Percentiles rank a stretch among this genome's conserved stretches.
Evolutionary conservation across 1,139 yeast species (phyloP).

Genomic region (Hyphopichia fennica): DNA sequence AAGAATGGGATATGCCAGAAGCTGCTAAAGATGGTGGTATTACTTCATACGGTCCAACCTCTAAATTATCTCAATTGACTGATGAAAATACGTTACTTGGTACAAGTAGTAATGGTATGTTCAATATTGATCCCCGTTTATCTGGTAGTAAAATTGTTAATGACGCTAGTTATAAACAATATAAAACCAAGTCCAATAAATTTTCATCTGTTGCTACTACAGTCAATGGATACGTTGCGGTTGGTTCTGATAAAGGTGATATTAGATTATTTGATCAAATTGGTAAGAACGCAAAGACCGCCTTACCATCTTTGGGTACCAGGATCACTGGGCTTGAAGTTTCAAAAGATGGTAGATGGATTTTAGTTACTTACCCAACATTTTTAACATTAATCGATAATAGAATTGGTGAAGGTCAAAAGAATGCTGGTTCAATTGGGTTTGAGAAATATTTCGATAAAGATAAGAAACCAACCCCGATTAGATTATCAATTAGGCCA

Average conservation of each 20-base stretch:
- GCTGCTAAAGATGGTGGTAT: slow-evolving; percentile 40
- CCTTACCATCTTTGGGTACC: slow-evolving; percentile 81
- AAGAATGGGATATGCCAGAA: slow-evolving; percentile 67
- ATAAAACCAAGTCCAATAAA: slow-evolving; percentile 53
- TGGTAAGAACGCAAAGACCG: slow-evolving; percentile 74
- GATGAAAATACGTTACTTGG: slow-evolving; percentile 76
- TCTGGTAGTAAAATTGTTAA: slow-evolving; percentile 52
- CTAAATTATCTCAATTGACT: slow-evolving; percentile 72
- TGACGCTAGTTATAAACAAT: slow-evolving; percentile 38
- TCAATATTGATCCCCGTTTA: slow-evolving; percentile 77
- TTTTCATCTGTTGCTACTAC: slow-evolving; percentile 73
- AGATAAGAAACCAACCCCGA: slow-evolving; percentile 68
- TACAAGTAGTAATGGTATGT: slow-evolving; percentile 61
- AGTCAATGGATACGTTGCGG: slow-evolving; percentile 70
- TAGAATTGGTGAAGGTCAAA: slow-evolving; percentile 57
- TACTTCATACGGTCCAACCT: slow-evolving; percentile 62
- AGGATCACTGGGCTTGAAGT: slow-evolving; percentile 64
- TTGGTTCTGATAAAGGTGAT: slow-evolving; percentile 74
- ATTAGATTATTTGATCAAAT: slow-evolving; percentile 69
- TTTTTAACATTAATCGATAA: slow-evolving; percentile 71
- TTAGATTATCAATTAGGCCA: slow-evolving; percentile 64
- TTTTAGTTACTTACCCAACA: slow-evolving; percentile 74
- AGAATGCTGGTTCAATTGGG: slow-evolving; percentile 61
- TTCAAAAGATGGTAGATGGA: slow-evolving; percentile 79
- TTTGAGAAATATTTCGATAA: slow-evolving; percentile 65